These are phyloP conservation scores for Wickerhamiella cacticola DNA, from an alignment of 805 yeast genomes.

Conservation along the genomic window DNA sequence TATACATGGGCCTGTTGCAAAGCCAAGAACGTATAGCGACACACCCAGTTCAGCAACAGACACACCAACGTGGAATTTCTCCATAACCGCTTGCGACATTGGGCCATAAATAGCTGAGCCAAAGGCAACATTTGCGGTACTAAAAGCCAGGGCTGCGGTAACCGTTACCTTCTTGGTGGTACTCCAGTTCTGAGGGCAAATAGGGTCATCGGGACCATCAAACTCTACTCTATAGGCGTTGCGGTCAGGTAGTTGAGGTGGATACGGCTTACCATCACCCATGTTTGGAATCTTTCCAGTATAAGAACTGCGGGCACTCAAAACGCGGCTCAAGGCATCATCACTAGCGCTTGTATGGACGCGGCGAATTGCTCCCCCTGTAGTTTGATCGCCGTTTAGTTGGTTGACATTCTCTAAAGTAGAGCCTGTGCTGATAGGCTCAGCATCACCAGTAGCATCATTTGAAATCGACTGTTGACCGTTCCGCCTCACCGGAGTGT, in stretches of 20 bases:
- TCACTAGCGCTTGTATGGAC: conserved; percentile 2
- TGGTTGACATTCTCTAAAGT: neutral
- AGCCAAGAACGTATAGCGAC: conserved; percentile 76
- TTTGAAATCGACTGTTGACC: neutral
- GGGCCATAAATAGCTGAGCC: conserved; percentile 75
- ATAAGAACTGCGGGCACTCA: neutral
- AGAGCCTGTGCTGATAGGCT: neutral
- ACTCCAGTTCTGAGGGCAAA: conserved; percentile 72
- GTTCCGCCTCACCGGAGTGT: neutral
- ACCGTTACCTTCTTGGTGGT: conserved; percentile 33
- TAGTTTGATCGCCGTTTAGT: neutral
- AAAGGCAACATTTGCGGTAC: conserved; percentile 48
- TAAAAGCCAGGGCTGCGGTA: conserved; percentile 38
- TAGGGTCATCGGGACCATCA: conserved; percentile 43
- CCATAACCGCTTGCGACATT: neutral
- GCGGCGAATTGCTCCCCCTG: neutral
- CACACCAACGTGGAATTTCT: conserved; percentile 45
- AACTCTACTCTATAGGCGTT: conserved; percentile 3
- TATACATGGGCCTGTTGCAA: conserved; percentile 80
- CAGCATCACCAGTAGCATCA: neutral
- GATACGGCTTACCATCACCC: conserved; percentile 12
- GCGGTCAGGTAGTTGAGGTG: conserved; percentile 7
- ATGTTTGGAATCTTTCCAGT: conserved; percentile 1
- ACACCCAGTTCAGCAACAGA: conserved; percentile 65
- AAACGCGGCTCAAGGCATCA: neutral